These are phyloP conservation scores for Stagonosporopsis cucurbitacearum DNA, from an alignment of 2,329 filamentous ascomycete genomes.

Conservation along the genomic window DNA sequence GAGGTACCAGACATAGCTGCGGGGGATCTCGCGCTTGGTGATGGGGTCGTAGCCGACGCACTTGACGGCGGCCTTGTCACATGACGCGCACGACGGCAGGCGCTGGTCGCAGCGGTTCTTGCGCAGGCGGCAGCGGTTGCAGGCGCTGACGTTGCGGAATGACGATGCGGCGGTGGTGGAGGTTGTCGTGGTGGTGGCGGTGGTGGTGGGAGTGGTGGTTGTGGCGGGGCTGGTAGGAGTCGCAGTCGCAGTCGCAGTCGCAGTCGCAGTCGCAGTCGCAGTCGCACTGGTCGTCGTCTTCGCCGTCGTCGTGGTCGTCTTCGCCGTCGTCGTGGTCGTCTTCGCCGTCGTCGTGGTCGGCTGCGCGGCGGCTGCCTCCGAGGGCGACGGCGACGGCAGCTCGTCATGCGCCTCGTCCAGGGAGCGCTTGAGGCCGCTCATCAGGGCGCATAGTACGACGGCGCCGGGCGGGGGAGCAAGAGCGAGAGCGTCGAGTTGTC, in stretches of 20 bases:
- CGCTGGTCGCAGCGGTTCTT: slow-evolving; percentile 97
- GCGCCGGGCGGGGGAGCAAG: no score
- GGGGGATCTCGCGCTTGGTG: slow-evolving; percentile 92
- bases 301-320: no score
- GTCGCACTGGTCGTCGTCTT: no score
- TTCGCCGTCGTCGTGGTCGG: no score
- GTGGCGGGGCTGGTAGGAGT: slow-evolving; percentile 31
- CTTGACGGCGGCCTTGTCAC: slow-evolving; percentile 88
- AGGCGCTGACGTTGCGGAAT: slow-evolving; percentile 76
- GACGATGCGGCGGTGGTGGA: slow-evolving; percentile 31
- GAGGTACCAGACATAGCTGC: slow-evolving; percentile 93
- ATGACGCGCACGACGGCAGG: slow-evolving; percentile 87
- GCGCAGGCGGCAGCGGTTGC: slow-evolving; percentile 82
- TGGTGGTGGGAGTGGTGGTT: not conserved
- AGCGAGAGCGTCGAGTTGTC: no score
- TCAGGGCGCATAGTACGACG: slow-evolving; percentile 46
- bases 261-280: no score
- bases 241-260: no score
- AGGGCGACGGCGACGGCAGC: slow-evolving; percentile 30
- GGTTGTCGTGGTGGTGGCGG: not conserved
- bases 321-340: no score
- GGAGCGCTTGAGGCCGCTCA: slow-evolving; percentile 48
- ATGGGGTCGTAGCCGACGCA: slow-evolving; percentile 97
- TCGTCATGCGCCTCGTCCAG: slow-evolving; percentile 48
- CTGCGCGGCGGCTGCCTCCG: slow-evolving; percentile 30